Conservation (phyloP, 495 filamentous ascomycete genomes). For the Trichoderma erinaceum region DNA sequence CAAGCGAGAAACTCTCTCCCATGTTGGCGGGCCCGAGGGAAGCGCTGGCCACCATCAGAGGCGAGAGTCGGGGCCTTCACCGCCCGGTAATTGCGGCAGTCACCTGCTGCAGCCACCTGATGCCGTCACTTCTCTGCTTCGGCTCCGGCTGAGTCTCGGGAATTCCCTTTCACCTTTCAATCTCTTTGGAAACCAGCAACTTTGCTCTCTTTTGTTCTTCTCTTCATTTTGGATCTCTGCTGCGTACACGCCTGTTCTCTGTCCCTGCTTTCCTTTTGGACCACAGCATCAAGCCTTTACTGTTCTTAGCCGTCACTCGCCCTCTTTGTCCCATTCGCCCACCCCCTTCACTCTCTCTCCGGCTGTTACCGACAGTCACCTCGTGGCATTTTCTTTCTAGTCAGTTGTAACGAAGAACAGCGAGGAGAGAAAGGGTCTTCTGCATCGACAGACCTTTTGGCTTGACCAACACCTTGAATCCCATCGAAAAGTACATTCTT, state of each 20-base stretch:
- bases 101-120: slow-evolving; percentile 13
- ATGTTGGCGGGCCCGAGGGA: neutral
- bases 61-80: neutral
- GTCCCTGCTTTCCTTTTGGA: neutral
- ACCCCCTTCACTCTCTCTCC: neutral
- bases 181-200: neutral
- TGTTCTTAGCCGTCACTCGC: neutral
- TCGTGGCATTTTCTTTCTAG: neutral
- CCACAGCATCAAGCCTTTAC: neutral
- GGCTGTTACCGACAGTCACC: neutral
- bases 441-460: neutral
- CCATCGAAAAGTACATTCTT: neutral
- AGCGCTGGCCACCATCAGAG: neutral
- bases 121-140: neutral
- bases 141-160: slow-evolving; percentile 1
- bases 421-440: neutral
- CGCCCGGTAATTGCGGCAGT: slow-evolving; percentile 5
- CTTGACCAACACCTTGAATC: no score
- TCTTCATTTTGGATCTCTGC: neutral
- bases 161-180: neutral
- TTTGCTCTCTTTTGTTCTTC: neutral
- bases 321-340: neutral
- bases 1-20: neutral
- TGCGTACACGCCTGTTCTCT: neutral
- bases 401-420: neutral